Base-by-base conservation (phyloP, 306 rosid species). In the Begonia masoniana region DNA sequence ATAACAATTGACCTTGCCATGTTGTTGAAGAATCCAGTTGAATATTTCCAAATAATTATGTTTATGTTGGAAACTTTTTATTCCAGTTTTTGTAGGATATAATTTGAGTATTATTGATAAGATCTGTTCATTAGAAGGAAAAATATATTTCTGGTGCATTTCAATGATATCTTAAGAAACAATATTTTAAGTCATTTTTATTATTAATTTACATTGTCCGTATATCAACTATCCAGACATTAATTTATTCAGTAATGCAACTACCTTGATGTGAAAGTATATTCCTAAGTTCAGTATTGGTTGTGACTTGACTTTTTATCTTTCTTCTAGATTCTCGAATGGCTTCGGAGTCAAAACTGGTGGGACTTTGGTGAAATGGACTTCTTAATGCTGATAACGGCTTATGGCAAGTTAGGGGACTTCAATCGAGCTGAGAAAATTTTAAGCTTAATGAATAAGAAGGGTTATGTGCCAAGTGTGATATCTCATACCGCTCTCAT, bases 291-390 rank as follows among this genome's bases (percentile, higher is more conserved):
- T 14, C 31, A 23, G 15, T 58, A 31, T 11, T 35, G 14, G 48
- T 60, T 57, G 68, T 50, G 57, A 51, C 47, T 59, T 59, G 26
- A 63, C 47, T 59, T 61, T 15, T 54, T 51, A 47, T 43, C 64
- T 31, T 64, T 56, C 35, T 62, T 72, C 16, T 69, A 91, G 97
- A 77, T 81, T 70, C 96, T 91, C 21, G 92, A 83, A 74, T 91
- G 97, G 96, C 94, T 85, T 26, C 78, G 67, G 68, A 58, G 67
- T 54, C 96, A 91, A 55, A 75, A 61, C 60, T 91, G 96, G 96
- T 91, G 97, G 97, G 73, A 71, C 64, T 91, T 85, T 59, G 66
- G 94, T 52, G 74, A 83, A 79, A 78, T 75, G 97, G 97, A 91
- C 69, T 91, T 56, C 74, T 15, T 85, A 61, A 81, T 91, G 97